Evolutionary conservation across 225 moss, liverwort and hornwort species (phyloP), one percentile per base, ranked within the genome.

Genomic region (Pseudisothecium myosuroides): DNA sequence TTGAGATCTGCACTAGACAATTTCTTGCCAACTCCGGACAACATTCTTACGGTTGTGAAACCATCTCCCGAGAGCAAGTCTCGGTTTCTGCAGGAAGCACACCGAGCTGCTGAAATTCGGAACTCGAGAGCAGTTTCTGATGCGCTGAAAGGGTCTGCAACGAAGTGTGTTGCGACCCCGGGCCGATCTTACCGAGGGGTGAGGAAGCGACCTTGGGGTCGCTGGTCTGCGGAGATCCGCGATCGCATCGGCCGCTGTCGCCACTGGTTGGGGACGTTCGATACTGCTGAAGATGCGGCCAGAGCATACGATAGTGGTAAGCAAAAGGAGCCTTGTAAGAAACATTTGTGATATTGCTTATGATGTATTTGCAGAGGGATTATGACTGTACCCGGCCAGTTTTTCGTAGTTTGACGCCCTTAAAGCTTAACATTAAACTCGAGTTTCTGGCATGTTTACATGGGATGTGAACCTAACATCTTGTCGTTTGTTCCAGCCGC

Each of bases 191-290:
- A 95, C 85, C 88, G 97, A 87, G 98, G 98, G 21, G 98, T 99
- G 75, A 92, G 98, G 91, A 97, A 96, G 91, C 91, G 98, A 76
- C 98, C 98, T 1, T 99, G 98, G 98, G 97, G 98, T 37, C 95
- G 97, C 34, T 99, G 96, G 96, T 99, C 98, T 8, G 98, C 98
- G 4, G 98, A 99, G 90, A 99, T 99, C 59, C 95, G 98, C 52
- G 97, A 99, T 85, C 96, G 97, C 37, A 96, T 97, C 79, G 98
- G 97, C 4, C 92, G 96, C 27, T 97, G 97, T 87, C 94, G 98
- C 21, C 97, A 96, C 80, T 99, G 98, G 98, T 86, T 99, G 66
- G 98, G 98, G 2, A 99, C 98, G 4, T 99, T 97, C 75, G 98
- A 99, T 89, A 98, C 96, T 54, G 96, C 97, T 7, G 97, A 98